Evolutionary conservation across 768 basidiomycete species (phyloP).

Genomic region (Termitomyces sp.): DNA sequence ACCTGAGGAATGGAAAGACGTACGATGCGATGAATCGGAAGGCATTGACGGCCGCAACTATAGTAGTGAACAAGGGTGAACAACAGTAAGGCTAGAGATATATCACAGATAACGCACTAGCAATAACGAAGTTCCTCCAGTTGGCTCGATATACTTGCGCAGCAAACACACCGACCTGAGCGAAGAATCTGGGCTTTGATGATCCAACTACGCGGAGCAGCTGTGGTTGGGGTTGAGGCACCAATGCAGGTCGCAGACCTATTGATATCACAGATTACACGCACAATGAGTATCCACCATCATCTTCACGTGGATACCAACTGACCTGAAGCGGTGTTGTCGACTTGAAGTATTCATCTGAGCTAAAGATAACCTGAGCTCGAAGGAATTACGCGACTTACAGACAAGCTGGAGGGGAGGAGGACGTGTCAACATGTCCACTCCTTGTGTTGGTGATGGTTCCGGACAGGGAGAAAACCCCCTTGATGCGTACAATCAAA

Average conservation of each 20-base stretch:
- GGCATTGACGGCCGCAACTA: slow-evolving; percentile 40
- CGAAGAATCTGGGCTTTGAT: slow-evolving; percentile 10
- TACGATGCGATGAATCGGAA: slow-evolving; percentile 38
- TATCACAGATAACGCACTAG: slow-evolving; percentile 24
- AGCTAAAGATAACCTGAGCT: slow-evolving; percentile 1
- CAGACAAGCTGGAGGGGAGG: slow-evolving; percentile 42
- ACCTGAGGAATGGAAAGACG: slow-evolving; percentile 16
- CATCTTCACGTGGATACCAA: neutral
- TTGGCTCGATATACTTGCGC: slow-evolving; percentile 36
- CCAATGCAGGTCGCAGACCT: slow-evolving; percentile 12
- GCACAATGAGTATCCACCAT: neutral
- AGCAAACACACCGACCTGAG: slow-evolving; percentile 30
- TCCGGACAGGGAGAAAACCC: slow-evolving; percentile 35
- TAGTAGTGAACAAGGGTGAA: neutral
- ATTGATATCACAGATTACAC: neutral
- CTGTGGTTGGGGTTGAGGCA: slow-evolving; percentile 1
- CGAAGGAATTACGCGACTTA: slow-evolving; percentile 19
- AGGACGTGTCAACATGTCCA: slow-evolving; percentile 38
- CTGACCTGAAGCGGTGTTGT: slow-evolving; percentile 31
- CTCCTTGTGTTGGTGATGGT: slow-evolving; percentile 34
- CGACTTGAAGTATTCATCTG: slow-evolving; percentile 21
- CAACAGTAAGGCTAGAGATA: neutral
- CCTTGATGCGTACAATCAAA: slow-evolving; percentile 7
- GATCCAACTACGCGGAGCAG: neutral
- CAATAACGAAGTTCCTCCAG: slow-evolving; percentile 42